A percentile compares a stretch with the other conserved stretches of the same genome.
Evolutionary conservation across 1,139 yeast species (phyloP).

Genomic region (Zygosaccharomyces sapae): DNA sequence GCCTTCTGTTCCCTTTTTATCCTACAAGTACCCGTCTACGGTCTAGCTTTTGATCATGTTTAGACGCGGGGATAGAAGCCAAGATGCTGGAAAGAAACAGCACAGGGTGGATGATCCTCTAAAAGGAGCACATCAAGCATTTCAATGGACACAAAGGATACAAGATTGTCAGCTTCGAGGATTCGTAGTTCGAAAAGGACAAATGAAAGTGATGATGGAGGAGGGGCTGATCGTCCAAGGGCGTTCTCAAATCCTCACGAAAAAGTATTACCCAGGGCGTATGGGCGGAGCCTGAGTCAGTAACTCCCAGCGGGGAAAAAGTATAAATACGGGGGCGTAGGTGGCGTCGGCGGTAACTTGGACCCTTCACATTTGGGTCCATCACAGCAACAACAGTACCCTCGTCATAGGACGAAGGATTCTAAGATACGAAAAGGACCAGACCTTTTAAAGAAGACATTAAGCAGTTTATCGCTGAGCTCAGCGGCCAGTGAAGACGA

Average conservation of each 20-base stretch:
- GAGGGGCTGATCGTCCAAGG: not conserved
- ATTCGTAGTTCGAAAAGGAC: not conserved
- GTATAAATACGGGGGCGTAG: slow-evolving; percentile 4
- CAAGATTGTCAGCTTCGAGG: not conserved
- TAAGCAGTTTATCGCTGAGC: slow-evolving; percentile 26
- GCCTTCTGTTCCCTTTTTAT: not conserved
- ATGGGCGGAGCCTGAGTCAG: not conserved
- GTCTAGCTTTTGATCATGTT: not conserved
- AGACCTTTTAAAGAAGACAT: slow-evolving; percentile 21
- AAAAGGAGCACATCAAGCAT: not conserved
- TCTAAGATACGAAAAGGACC: slow-evolving; percentile 20
- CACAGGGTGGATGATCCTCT: not conserved
- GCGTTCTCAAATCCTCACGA: not conserved
- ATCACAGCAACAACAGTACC: not conserved
- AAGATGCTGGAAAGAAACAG: slow-evolving; percentile 1
- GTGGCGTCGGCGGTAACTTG: slow-evolving; percentile 7
- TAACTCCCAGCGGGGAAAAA: not conserved
- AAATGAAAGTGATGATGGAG: not conserved
- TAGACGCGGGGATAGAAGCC: slow-evolving; percentile 3
- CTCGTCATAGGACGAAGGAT: slow-evolving; percentile 5
- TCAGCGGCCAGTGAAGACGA: slow-evolving; percentile 5
- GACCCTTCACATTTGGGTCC: slow-evolving; percentile 2
- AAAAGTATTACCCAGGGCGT: slow-evolving; percentile 1
- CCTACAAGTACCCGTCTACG: not conserved
- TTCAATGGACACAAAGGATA: slow-evolving; percentile 1